Evolutionary conservation across 2,329 filamentous ascomycete species (phyloP).

Genomic region (Clarireedia monteithiana): DNA sequence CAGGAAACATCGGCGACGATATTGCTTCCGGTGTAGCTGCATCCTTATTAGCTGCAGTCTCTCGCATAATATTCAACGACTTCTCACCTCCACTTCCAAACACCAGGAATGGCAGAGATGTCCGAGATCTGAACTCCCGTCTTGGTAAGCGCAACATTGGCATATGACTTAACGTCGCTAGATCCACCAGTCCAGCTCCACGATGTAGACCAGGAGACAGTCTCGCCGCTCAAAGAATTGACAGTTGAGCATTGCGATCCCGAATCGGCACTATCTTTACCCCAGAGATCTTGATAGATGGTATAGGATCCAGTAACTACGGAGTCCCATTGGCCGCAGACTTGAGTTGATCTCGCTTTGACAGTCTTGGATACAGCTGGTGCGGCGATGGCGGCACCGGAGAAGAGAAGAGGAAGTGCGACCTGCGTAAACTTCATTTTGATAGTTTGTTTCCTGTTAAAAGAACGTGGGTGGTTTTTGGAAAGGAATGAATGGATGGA

Average conservation of each 20-base stretch:
- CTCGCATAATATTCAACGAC: not conserved
- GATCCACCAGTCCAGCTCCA: slow-evolving; percentile 34
- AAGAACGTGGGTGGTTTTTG: not conserved
- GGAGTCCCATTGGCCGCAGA: slow-evolving; percentile 21
- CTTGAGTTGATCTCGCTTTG: not conserved
- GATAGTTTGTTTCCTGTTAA: not conserved
- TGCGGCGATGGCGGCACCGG: slow-evolving; percentile 1
- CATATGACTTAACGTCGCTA: slow-evolving; percentile 35
- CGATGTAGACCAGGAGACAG: slow-evolving; percentile 33
- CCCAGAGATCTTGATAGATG: slow-evolving; percentile 32
- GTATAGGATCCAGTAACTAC: slow-evolving; percentile 29
- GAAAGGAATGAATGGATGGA: not conserved
- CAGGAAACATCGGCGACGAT: slow-evolving; percentile 53
- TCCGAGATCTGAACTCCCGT: slow-evolving; percentile 28
- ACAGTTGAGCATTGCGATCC: slow-evolving; percentile 33
- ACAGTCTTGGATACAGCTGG: not conserved
- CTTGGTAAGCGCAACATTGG: slow-evolving; percentile 33
- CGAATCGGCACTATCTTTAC: not conserved
- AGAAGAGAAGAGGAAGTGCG: slow-evolving; percentile 9
- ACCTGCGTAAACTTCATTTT: slow-evolving; percentile 11
- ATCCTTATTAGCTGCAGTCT: not conserved
- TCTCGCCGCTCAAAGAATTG: slow-evolving; percentile 27
- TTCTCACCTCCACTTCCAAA: slow-evolving; percentile 33
- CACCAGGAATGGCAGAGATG: slow-evolving; percentile 32
- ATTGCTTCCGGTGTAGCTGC: slow-evolving; percentile 38